These are phyloP conservation scores for Rhodotorula kratochvilovae DNA, from an alignment of 768 basidiomycete genomes.

Conservation along the genomic window DNA sequence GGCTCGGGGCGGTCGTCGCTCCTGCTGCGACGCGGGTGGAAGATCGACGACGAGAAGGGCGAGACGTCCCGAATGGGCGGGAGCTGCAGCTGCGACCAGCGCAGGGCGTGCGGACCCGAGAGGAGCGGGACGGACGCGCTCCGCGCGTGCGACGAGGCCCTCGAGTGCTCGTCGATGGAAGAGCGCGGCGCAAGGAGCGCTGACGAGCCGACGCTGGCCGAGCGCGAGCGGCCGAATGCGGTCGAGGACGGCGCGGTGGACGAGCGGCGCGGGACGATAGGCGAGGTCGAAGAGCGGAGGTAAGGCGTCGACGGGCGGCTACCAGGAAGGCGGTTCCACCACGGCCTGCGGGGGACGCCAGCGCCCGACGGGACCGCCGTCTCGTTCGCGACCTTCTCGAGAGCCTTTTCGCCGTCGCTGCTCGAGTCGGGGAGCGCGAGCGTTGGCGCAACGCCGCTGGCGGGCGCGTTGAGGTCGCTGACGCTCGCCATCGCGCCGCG, in stretches of 20 bases:
- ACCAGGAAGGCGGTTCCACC: constrained; percentile 9
- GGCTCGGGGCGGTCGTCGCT: not conserved
- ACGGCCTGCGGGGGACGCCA: not conserved
- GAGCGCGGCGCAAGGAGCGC: not conserved
- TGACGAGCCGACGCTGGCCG: not conserved
- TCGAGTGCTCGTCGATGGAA: not conserved
- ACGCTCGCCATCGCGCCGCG: constrained; percentile 4
- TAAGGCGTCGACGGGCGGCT: not conserved
- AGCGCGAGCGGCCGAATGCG: not conserved
- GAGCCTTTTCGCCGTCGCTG: not conserved
- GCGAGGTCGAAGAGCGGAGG: not conserved
- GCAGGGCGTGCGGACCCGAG: not conserved
- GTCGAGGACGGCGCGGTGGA: not conserved
- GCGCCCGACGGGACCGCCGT: not conserved
- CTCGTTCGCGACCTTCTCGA: not conserved
- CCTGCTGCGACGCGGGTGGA: not conserved
- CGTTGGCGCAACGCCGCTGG: no score
- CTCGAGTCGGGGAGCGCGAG: not conserved
- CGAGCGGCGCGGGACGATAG: not conserved
- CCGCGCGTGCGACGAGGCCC: not conserved
- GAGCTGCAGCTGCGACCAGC: not conserved
- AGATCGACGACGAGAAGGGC: constrained; percentile 8
- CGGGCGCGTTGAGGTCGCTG: not conserved
- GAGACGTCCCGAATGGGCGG: constrained; percentile 8
- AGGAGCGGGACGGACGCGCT: constrained; percentile 2